A percentile compares a stretch with the other conserved stretches of the same genome.
Evolutionary conservation across 2,329 filamentous ascomycete genomes (phyloP).

Genomic region (Scedosporium boydii): DNA sequence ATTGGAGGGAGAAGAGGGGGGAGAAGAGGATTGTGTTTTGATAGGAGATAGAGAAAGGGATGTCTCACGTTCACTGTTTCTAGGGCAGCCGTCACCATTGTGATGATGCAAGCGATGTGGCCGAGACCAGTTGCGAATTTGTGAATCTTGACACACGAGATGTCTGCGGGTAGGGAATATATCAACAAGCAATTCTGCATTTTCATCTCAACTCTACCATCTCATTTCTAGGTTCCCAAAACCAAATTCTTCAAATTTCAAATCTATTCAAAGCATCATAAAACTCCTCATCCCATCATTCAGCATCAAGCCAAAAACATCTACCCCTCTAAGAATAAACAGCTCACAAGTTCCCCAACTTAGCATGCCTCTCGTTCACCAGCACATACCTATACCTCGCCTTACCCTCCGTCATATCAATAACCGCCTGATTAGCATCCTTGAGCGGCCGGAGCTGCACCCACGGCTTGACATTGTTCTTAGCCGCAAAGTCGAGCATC

Average conservation of each 20-base stretch:
- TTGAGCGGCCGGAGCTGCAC: slow-evolving; percentile 44
- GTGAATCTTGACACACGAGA: no score
- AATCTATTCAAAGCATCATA: background rate
- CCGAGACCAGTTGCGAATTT: background rate
- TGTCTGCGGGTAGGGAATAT: no score
- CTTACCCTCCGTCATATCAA: slow-evolving; percentile 46
- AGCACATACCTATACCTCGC: slow-evolving; percentile 38
- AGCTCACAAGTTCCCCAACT: background rate
- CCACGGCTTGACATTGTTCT: slow-evolving; percentile 48
- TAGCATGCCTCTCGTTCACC: slow-evolving; percentile 24
- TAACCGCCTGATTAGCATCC: slow-evolving; percentile 42
- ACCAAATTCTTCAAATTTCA: no score
- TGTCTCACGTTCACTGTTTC: no score
- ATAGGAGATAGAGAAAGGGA: background rate
- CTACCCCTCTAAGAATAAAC: background rate
- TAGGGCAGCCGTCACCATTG: no score
- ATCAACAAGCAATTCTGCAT: no score
- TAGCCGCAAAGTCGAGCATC: slow-evolving; percentile 48
- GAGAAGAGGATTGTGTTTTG: slow-evolving; percentile 1
- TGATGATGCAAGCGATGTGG: background rate
- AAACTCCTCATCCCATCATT: background rate
- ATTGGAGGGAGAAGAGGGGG: slow-evolving; percentile 15
- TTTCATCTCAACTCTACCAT: no score
- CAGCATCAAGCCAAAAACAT: background rate
- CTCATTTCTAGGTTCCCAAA: no score